These are phyloP conservation scores for Microcyclospora pomicola DNA, from an alignment of 2,329 filamentous ascomycete species.

Conservation along the genomic window DNA sequence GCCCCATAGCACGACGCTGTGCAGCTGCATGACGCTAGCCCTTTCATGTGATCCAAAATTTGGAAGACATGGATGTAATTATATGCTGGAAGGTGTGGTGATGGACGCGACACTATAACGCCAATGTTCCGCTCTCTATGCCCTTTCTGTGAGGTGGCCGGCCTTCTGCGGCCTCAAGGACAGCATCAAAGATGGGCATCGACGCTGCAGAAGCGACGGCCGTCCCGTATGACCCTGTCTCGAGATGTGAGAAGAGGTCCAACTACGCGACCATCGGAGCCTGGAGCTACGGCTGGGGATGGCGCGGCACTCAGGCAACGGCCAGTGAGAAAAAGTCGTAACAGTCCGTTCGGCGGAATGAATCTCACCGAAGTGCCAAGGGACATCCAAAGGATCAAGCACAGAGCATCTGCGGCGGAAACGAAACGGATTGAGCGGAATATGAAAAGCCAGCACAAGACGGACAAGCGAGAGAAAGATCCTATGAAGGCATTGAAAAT, in stretches of 20 bases:
- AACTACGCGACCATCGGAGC: slow-evolving; percentile 1
- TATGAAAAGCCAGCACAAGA: slow-evolving; percentile 32
- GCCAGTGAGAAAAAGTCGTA: slow-evolving; percentile 26
- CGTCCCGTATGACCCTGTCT: slow-evolving; percentile 40
- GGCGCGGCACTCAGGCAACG: slow-evolving; percentile 19
- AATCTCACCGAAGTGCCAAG: slow-evolving; percentile 34
- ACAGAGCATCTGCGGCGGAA: slow-evolving; percentile 27
- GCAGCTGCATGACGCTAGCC: too few species aligned
- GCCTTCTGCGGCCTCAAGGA: slow-evolving; percentile 13
- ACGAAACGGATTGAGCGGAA: slow-evolving; percentile 39
- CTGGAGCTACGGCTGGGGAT: slow-evolving; percentile 1
- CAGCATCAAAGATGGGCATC: slow-evolving; percentile 29
- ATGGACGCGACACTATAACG: background rate
- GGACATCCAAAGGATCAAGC: slow-evolving; percentile 11
- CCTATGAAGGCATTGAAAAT: slow-evolving; percentile 80
- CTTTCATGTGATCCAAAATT: too few species aligned
- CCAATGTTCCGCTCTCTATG: slow-evolving; percentile 23
- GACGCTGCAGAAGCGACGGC: slow-evolving; percentile 29
- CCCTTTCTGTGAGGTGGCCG: slow-evolving; percentile 29
- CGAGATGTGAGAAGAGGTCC: slow-evolving; percentile 27
- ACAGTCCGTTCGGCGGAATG: slow-evolving; percentile 46
- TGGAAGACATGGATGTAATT: too few species aligned
- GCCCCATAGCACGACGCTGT: too few species aligned
- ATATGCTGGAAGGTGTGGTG: too few species aligned
- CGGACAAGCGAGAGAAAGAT: slow-evolving; percentile 34